These are phyloP conservation scores for Suillus variegatus DNA, from an alignment of 768 basidiomycete species.

Conservation along the genomic window DNA sequence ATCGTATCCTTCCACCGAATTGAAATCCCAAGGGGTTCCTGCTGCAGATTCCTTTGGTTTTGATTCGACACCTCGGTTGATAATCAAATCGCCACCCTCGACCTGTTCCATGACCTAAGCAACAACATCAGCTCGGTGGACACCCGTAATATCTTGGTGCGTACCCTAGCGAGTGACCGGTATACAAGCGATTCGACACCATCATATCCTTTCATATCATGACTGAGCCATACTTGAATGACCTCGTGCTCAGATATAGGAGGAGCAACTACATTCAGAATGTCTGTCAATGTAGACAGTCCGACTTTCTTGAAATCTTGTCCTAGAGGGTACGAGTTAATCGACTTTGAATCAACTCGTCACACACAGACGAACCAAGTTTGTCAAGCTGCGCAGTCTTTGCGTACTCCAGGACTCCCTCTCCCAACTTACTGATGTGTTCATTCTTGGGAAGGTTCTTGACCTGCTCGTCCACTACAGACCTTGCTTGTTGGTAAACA, in stretches of 20 bases:
- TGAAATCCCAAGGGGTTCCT: conserved; percentile 63
- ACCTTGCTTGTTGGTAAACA: conserved; percentile 84
- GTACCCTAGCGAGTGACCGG: conserved; percentile 76
- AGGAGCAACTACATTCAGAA: conserved; percentile 95
- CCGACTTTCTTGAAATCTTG: conserved; percentile 89
- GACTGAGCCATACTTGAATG: conserved; percentile 92
- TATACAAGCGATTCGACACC: conserved; percentile 95
- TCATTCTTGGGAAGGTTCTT: conserved; percentile 85
- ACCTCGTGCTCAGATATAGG: conserved; percentile 99
- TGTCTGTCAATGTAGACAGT: conserved; percentile 84
- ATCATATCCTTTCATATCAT: conserved; percentile 96
- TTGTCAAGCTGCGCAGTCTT: conserved; percentile 90
- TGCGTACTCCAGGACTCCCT: conserved; percentile 83
- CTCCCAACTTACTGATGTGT: conserved; percentile 86
- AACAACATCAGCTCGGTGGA: conserved; percentile 10
- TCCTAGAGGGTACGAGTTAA: conserved; percentile 47
- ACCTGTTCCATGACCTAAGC: conserved; percentile 90
- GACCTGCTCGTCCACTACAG: conserved; percentile 91
- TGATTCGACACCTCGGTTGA: conserved; percentile 81
- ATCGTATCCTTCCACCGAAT: conserved; percentile 82
- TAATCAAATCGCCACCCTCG: conserved; percentile 87
- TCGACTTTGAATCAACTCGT: conserved; percentile 2
- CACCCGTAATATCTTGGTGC: conserved; percentile 20
- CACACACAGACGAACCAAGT: conserved; percentile 56
- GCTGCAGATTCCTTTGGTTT: conserved; percentile 58